phyloP scores from a whole-genome alignment of 129 eudicot species.

The Artemisia annua region DNA sequence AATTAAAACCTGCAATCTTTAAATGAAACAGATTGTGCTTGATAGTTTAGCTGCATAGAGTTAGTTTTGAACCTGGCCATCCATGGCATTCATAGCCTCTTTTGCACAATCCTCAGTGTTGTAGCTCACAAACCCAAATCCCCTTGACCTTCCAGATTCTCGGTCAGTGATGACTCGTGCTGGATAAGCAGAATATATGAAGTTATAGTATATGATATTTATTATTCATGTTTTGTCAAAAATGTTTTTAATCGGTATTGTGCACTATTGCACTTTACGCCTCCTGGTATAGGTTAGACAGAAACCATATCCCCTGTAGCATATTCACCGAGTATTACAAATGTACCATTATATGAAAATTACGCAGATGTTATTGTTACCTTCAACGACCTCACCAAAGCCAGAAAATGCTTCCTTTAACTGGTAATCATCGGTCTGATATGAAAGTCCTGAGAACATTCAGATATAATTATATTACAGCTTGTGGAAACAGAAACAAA shows the following conservation, averaged over 20 bases:
- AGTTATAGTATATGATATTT: background rate
- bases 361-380: too few relatives aligned
- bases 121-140: slow-evolving; percentile 76
- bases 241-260: too few relatives aligned
- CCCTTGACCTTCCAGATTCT: slow-evolving; percentile 70
- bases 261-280: too few relatives aligned
- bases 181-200: slow-evolving; percentile 10
- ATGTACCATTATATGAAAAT: too few relatives aligned
- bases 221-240: too few relatives aligned
- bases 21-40: background rate
- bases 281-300: too few relatives aligned
- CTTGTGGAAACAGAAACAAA: background rate
- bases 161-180: slow-evolving; percentile 61
- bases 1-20: background rate
- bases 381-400: too few relatives aligned
- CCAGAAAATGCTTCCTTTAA: too few relatives aligned
- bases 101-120: slow-evolving; percentile 38
- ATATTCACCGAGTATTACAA: too few relatives aligned
- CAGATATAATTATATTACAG: too few relatives aligned
- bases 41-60: background rate
- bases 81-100: slow-evolving; percentile 57
- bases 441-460: too few relatives aligned
- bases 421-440: background rate
- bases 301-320: too few relatives aligned
- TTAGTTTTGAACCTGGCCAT: slow-evolving; percentile 49